Percentiles rank a stretch among this genome's conserved stretches.
Evolutionary conservation across 2,329 filamentous ascomycete genomes (phyloP).

Genomic region (Rhytidhysteron rufulum): DNA sequence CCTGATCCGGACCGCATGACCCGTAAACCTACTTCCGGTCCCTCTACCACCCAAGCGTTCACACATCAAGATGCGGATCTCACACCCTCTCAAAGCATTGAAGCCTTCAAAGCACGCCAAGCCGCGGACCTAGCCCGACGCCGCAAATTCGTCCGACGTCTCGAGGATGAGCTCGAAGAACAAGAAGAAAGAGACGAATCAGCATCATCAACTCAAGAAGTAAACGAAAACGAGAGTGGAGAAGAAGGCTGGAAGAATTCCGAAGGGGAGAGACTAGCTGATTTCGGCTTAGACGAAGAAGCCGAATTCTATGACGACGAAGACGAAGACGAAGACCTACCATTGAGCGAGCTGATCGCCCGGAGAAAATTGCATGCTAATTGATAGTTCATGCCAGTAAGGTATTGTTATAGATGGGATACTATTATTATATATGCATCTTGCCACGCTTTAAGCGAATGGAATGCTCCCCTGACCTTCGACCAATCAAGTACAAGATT

Average conservation of each 20-base stretch:
- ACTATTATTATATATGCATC: too few species aligned
- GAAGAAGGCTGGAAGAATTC: conserved; percentile 67
- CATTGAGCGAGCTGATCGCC: conserved; percentile 62
- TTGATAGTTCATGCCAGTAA: too few species aligned
- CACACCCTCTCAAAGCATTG: conserved; percentile 42
- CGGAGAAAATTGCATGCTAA: conserved; percentile 9
- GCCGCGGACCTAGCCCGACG: conserved; percentile 44
- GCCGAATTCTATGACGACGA: conserved; percentile 63
- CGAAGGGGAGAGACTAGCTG: conserved; percentile 69
- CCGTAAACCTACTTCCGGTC: conserved; percentile 14
- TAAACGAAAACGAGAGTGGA: conserved; percentile 40
- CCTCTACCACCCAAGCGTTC: conserved; percentile 26
- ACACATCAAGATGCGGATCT: conserved; percentile 35
- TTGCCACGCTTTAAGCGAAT: too few species aligned
- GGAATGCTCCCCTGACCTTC: too few species aligned
- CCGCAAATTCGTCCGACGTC: conserved; percentile 40
- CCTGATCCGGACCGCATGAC: conserved; percentile 48
- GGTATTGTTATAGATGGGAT: too few species aligned
- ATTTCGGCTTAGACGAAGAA: conserved; percentile 79
- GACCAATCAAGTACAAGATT: too few species aligned
- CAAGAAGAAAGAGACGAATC: conserved; percentile 6
- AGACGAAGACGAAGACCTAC: conserved; percentile 65
- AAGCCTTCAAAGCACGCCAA: conserved; percentile 54
- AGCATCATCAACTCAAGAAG: conserved; percentile 11
- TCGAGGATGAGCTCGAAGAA: conserved; percentile 22